Evolutionary conservation across 2,329 filamentous ascomycete genomes (phyloP), one percentile per base, ranked within the genome.

Genomic region (Calycina herbarum): DNA sequence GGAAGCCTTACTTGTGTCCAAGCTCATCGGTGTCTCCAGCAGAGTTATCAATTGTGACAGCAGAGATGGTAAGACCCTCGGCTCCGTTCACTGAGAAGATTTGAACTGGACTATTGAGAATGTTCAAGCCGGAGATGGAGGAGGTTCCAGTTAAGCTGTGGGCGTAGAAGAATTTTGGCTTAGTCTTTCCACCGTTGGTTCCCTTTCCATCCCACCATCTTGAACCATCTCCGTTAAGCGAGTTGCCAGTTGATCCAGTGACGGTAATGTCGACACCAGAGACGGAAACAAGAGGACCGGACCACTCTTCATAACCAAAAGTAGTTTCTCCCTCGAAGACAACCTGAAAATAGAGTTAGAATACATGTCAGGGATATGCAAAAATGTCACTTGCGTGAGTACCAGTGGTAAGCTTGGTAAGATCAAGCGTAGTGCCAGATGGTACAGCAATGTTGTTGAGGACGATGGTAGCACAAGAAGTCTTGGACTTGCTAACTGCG

Each of bases 301-400:
- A 75, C 88, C 88, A 91, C 72, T 88, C 84, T 68, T 85, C 79
- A 78, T 89, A 90, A 24, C 81, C 88, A 72, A 88, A 91, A 63
- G 84, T 86, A n/a, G 88, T 91, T 15, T 80, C 85, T 56, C 89
- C 89, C 65, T 85, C 76, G 76, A 91, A 91, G 70, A 83, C 85
- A 68, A 90, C 81, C 64, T 76, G 29, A 42, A 10, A 20, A 20
- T 11, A 48, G 10, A 59, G 29, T 66, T 17, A 69, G 64, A 2
- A 48, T 38, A 3, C 4, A 38, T 13, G 10, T 38, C 35, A 38
- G 35, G 35, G 8, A 59, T 20, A 42, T 27, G 13, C 5, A n/a
- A 40, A 15, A 3, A 8, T 3, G 6, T 1, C 5, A 61, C 59
- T 70, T 63, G 68, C 70, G 38, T 65, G 48, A 42, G 85, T 85